These are phyloP conservation scores for Amphirosellinia nigrospora DNA, from an alignment of 495 filamentous ascomycete genomes.

Conservation along the genomic window DNA sequence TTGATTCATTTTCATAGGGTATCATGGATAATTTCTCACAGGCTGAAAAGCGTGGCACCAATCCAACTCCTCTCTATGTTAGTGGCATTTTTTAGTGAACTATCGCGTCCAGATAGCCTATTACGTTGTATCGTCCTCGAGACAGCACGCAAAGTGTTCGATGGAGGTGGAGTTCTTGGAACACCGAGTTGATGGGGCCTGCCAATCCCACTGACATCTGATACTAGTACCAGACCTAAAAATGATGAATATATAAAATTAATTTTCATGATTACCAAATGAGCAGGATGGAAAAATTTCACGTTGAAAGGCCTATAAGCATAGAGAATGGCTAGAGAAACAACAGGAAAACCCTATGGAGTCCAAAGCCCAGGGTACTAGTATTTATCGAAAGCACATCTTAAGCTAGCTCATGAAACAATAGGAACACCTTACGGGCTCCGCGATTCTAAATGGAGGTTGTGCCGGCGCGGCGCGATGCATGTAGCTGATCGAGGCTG, in stretches of 20 bases:
- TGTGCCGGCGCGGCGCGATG: background rate
- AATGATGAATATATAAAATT: background rate
- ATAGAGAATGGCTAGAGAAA: background rate
- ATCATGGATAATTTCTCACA: conserved; percentile 27
- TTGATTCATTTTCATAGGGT: background rate
- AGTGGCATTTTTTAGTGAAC: conserved; percentile 45
- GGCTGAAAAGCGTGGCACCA: conserved; percentile 43
- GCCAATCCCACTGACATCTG: background rate
- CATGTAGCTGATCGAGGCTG: background rate
- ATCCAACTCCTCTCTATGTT: conserved; percentile 48
- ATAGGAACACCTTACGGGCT: background rate
- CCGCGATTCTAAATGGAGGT: background rate
- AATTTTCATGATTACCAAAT: background rate
- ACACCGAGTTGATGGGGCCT: background rate
- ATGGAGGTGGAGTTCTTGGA: background rate
- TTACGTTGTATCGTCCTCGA: background rate
- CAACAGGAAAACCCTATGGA: background rate
- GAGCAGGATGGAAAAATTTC: background rate
- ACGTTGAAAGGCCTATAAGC: background rate
- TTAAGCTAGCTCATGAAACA: background rate
- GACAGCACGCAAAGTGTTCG: background rate
- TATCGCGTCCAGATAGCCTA: conserved; percentile 6
- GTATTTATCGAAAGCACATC: conserved; percentile 5
- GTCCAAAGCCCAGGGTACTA: background rate
- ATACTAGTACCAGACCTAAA: conserved; percentile 9